These are phyloP conservation scores for Boechera divaricarpa DNA, from an alignment of 345 rosid species.

Conservation along the genomic window DNA sequence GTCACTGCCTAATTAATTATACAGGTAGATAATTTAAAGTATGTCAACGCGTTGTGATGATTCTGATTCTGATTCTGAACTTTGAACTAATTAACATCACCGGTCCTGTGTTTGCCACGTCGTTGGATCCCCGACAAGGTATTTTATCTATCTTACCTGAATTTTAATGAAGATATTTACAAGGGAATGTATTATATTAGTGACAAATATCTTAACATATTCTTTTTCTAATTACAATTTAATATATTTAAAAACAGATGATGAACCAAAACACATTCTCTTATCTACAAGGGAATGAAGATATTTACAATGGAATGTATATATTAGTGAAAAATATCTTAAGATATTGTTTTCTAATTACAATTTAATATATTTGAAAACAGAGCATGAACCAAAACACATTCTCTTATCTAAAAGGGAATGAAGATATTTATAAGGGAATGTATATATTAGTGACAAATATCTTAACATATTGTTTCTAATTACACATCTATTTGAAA, in stretches of 20 bases:
- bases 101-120: constrained; percentile 27
- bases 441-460: not conserved
- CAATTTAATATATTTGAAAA: too few species aligned
- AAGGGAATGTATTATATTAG: not conserved
- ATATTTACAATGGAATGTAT: too few species aligned
- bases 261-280: too few species aligned
- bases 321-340: not conserved
- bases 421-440: too few species aligned
- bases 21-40: constrained; percentile 2
- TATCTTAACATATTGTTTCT: not conserved
- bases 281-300: not conserved
- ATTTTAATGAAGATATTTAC: constrained; percentile 10
- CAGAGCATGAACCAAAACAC: too few species aligned
- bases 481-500: too few species aligned
- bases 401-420: not conserved
- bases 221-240: too few species aligned
- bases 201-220: not conserved
- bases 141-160: constrained; percentile 13
- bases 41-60: constrained; percentile 13
- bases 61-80: not conserved
- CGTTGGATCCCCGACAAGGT: constrained; percentile 1
- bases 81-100: constrained; percentile 1
- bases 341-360: too few species aligned
- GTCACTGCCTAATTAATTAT: constrained; percentile 17
- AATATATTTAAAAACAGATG: too few species aligned